A percentile compares a stretch with the other conserved stretches of the same genome.
Evolutionary conservation across 2,329 filamentous ascomycete species (phyloP).

Genomic region (Atkinsonella hypoxylon): DNA sequence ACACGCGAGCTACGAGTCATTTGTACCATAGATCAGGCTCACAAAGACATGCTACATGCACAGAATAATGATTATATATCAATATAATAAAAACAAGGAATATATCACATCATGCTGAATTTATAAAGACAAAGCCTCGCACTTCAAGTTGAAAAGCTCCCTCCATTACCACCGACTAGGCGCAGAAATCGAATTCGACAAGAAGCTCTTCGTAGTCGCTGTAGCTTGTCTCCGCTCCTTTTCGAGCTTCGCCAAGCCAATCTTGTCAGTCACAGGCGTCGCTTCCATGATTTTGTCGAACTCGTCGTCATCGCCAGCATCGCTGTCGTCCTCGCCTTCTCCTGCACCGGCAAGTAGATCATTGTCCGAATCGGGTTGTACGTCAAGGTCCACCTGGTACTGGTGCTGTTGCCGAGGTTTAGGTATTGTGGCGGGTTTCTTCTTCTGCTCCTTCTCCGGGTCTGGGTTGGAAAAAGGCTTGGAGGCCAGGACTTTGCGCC

Average conservation of each 20-base stretch:
- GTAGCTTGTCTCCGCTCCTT: slow-evolving; percentile 39
- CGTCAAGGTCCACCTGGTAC: slow-evolving; percentile 47
- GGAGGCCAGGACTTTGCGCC: slow-evolving; percentile 79
- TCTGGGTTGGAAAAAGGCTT: slow-evolving; percentile 59
- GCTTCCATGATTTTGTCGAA: slow-evolving; percentile 93
- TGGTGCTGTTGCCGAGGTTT: slow-evolving; percentile 35
- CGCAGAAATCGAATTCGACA: slow-evolving; percentile 35
- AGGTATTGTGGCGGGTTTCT: slow-evolving; percentile 51
- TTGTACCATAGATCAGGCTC: background rate
- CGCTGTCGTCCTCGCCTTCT: slow-evolving; percentile 52
- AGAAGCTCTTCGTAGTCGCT: slow-evolving; percentile 38
- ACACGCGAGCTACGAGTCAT: background rate
- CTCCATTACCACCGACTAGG: slow-evolving; percentile 31
- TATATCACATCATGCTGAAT: background rate
- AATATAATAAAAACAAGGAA: background rate
- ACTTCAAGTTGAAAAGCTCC: background rate
- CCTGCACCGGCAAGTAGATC: slow-evolving; percentile 48
- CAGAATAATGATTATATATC: background rate
- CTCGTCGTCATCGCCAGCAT: slow-evolving; percentile 55
- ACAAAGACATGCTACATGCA: background rate
- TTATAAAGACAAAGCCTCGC: background rate
- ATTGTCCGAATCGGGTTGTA: slow-evolving; percentile 48
- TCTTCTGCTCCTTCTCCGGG: slow-evolving; percentile 39
- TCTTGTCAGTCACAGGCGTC: slow-evolving; percentile 76
- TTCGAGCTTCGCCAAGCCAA: slow-evolving; percentile 49